Base-by-base conservation (phyloP, 2,329 filamentous ascomycete species). In the Stylonectria norvegica region DNA sequence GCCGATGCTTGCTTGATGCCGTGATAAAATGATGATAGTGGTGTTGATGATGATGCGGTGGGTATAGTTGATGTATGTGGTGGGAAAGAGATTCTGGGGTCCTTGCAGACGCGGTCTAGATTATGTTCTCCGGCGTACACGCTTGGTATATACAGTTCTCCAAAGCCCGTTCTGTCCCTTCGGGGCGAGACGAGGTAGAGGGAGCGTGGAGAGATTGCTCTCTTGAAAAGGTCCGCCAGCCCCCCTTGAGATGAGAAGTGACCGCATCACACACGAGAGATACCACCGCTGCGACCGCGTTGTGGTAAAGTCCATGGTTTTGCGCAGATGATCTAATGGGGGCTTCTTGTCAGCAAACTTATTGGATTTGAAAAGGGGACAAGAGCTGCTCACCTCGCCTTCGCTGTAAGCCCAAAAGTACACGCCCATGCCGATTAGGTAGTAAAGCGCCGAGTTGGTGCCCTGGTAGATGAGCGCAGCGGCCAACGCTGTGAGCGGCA, bases 351-450 rank as follows among this genome's bases (percentile, higher is more conserved):
- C 5, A 20, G 36, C 8, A 19, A 20, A 18, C 5, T 2, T 17
- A 2, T 8, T 5, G 5, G 11, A 20, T 10, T 6, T 4, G 10
- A 3, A 38, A 10, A 5, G 11, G 7, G 22, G 22, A 12, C 12
- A 12, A 25, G 22, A 52, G 72, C n/a, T 20, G 35, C 85, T 61
- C 68, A 95, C 90, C 83, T 98, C 93, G 67, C 93, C 93, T 67
- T 98, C 91, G 58, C 85, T 93, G 59, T 94, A 97, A 1, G 88
- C 93, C 90, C 90, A 96, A 58, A 97, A 95, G 66, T 97, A 98
- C 11, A 93, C 83, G 6, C 71, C 74, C 69, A 94, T 83, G 15
- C 85, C 91, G 47, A 96, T 78, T 18, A 94, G 63, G 63, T 97
- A 96, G 69, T 97, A 98, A 37, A 97, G 69, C 4, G 88, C 93